Base-by-base conservation (phyloP, 1,284 basidiomycete species). In the Irpex sp. region DNA sequence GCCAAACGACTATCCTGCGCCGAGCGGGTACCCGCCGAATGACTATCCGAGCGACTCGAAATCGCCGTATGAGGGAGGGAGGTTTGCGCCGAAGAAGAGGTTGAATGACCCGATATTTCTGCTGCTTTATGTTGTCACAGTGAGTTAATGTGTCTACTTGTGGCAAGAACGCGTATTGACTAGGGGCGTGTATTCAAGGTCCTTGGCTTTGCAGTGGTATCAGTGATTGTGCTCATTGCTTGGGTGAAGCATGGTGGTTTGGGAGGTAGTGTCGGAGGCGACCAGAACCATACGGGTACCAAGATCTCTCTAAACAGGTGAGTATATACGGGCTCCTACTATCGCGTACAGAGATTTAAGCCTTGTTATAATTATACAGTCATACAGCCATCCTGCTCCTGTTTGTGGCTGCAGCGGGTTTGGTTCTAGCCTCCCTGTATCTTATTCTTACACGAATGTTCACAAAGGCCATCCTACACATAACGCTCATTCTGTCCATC, bases 381-480 rank as follows among this genome's bases (percentile, higher is more conserved):
- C 73, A 75, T 59, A 76, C 88, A 0, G 79, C 84, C 6, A 90
- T 90, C 71, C 83, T 95, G 39, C 82, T 94, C 50, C 76, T 87
- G 50, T 76, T 87, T 55, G 81, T 83, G 19, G 81, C 81, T 4
- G 86, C 72, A 1, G 75, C 83, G 2, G 85, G 79, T 2, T 71
- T 89, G 39, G 67, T 83, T 0, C 71, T 87, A 13, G 76, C 86
- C 4, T 81, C 84, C 0, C 75, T 81, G 15, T 85, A 84, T 68
- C 76, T 86, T 57, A 72, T 84, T 60, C 76, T 94, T 64, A 84
- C 89, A 6, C 86, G 92, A 47, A 76, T 82, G 1, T 94, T 94
- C 75, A 95, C 94, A 58, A 87, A 81, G 66, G 73, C 84, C 21
- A 90, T 95, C 69, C 90, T 94, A 84, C 91, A 94, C 70, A 83